Base-by-base conservation (phyloP, 75 land plant species). In the Selaginella moellendorffii region DNA sequence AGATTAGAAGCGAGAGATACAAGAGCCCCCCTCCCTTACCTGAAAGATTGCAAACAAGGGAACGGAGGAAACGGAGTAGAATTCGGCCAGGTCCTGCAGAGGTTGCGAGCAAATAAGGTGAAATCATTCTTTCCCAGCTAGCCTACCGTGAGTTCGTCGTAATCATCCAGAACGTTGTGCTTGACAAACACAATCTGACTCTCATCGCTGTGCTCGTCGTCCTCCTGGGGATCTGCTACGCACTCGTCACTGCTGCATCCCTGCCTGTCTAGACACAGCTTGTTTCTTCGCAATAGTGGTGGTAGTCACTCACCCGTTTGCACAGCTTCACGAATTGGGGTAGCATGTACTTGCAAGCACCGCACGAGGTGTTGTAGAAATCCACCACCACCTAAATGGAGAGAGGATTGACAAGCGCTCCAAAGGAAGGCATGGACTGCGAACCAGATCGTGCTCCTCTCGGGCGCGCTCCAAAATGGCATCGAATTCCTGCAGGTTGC, bases 331-430 rank as follows among this genome's bases (percentile, higher is more conserved):
- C 53, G 20, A 62, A 36, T 68, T 68, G 75, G 21, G 72, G 75
- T 19, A 73, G 67, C 10, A 73, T 72, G 29, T 73, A 68, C 53
- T 68, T 73, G 65, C 75, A 73, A 21, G 75, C 64, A 23, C 71
- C 75, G 62, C 75, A 73, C 2, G 75, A 67, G 27, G 75, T 22
- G 27, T 71, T 62, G 53, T 73, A 73, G 36, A 73, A 73, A 29
- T 73, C 75, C 68, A 73, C 26, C 65, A 73, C 67, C 42, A 73
- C 75, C 75, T 73, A 26, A 26, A n/a, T n/a, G n/a, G n/a, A n/a
- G n/a, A n/a, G n/a, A n/a, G n/a, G n/a, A n/a, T n/a, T n/a, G 19
- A 12, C 21, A 9, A 22, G 60, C 10, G 20, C 9, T 20, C 18
- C 18, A n/a, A 20, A 56, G 60, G 8, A 56, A 8, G 28, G 1